Conservation (phyloP, 345 rosid species). For the Combretum micranthum region DNA sequence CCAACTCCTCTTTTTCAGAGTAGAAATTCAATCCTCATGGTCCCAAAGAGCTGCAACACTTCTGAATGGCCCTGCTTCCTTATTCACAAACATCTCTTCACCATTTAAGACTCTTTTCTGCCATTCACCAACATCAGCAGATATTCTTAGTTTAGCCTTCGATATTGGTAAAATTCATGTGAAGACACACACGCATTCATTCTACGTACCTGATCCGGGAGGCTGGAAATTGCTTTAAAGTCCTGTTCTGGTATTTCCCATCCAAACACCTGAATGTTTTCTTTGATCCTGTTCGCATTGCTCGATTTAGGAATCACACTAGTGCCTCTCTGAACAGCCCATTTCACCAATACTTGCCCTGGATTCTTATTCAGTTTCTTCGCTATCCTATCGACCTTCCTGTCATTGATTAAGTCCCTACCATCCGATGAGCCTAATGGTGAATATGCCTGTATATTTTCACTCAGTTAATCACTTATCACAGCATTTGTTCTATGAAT, state of each 20-base stretch:
- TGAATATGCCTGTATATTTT: conserved; percentile 30
- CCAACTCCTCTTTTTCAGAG: no score
- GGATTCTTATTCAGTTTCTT: conserved; percentile 50
- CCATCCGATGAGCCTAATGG: conserved; percentile 47
- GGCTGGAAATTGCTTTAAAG: conserved; percentile 35
- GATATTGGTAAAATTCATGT: neutral
- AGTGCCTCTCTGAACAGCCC: conserved; percentile 54
- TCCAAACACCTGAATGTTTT: conserved; percentile 39
- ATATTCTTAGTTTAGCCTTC: no score
- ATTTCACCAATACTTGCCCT: conserved; percentile 40
- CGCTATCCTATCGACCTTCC: conserved; percentile 30
- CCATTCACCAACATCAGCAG: neutral
- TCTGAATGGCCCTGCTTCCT: conserved; percentile 30
- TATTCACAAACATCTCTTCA: conserved; percentile 36
- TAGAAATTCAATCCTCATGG: conserved; percentile 27
- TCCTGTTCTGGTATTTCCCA: conserved; percentile 44
- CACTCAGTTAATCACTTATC: no score
- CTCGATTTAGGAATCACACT: conserved; percentile 46
- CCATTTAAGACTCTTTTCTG: conserved; percentile 48
- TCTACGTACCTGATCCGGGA: conserved; percentile 33
- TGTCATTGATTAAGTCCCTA: conserved; percentile 41
- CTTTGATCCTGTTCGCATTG: conserved; percentile 41
- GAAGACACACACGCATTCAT: no score
- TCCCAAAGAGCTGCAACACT: conserved; percentile 57
- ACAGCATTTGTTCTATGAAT: no score